These are phyloP conservation scores for Alternaria longipes DNA, from an alignment of 2,329 filamentous ascomycete genomes.

Conservation along the genomic window DNA sequence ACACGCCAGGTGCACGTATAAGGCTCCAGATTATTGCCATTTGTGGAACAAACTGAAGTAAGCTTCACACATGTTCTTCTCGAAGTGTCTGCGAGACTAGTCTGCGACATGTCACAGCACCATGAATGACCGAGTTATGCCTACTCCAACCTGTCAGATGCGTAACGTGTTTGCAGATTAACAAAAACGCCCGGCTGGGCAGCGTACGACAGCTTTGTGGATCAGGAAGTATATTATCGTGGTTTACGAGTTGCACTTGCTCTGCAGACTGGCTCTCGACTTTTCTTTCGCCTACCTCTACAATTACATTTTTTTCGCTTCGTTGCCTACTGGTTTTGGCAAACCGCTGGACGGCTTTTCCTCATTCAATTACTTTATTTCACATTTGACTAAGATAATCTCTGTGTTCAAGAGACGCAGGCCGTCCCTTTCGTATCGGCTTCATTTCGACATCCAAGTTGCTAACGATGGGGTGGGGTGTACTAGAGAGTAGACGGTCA, in stretches of 20 bases:
- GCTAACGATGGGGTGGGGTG: slow-evolving; percentile 22
- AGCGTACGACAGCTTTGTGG: background rate
- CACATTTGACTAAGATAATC: background rate
- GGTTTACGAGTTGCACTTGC: background rate
- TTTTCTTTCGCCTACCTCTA: background rate
- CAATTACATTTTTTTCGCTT: slow-evolving; percentile 10
- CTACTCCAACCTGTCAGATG: slow-evolving; percentile 14
- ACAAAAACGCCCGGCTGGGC: slow-evolving; percentile 7
- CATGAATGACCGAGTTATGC: slow-evolving; percentile 16
- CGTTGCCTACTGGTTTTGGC: slow-evolving; percentile 18
- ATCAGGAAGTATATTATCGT: slow-evolving; percentile 8
- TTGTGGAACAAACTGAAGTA: slow-evolving; percentile 1
- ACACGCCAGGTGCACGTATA: background rate
- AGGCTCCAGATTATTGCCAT: background rate
- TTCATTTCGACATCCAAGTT: background rate
- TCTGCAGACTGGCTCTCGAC: slow-evolving; percentile 11
- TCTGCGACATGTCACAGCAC: slow-evolving; percentile 16
- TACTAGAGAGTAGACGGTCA: slow-evolving; percentile 20
- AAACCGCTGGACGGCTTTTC: slow-evolving; percentile 23
- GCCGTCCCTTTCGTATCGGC: background rate
- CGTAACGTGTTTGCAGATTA: slow-evolving; percentile 7
- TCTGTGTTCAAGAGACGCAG: no score
- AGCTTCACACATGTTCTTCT: background rate
- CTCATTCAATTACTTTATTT: background rate
- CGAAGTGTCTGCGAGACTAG: slow-evolving; percentile 7